Conservation (phyloP, 1,284 basidiomycete genomes). For the Trametes pubescens region DNA sequence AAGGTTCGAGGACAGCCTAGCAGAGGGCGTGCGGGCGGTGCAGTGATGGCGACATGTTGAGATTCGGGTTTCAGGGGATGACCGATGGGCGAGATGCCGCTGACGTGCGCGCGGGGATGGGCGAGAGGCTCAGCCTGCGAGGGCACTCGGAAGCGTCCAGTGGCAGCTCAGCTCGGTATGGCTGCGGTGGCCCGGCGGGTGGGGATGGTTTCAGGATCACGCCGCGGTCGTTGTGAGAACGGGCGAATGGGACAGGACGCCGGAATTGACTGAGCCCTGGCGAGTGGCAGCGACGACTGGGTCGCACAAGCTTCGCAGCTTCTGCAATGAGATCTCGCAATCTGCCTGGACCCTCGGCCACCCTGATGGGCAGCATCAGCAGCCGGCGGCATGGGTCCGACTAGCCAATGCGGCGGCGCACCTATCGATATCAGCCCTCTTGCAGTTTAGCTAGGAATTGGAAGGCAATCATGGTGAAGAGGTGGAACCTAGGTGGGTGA, state of each 20-base stretch:
- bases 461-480: constrained; percentile 19
- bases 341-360: constrained; percentile 27
- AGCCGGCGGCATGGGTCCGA: constrained; percentile 22
- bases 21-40: constrained; percentile 31
- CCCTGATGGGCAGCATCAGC: constrained; percentile 22
- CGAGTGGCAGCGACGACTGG: neutral
- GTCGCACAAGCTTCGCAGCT: constrained; percentile 20
- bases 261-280: neutral
- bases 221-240: constrained; percentile 31
- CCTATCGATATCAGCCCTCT: neutral
- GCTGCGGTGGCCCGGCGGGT: constrained; percentile 17
- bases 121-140: constrained; percentile 20
- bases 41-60: constrained; percentile 30
- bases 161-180: constrained; percentile 9
- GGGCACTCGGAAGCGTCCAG: neutral
- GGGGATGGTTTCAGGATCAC: constrained; percentile 33
- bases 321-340: constrained; percentile 17
- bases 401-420: constrained; percentile 9
- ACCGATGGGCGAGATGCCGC: constrained; percentile 17
- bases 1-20: constrained; percentile 14
- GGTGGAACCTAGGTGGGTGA: neutral
- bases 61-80: constrained; percentile 35
- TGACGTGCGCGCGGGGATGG: constrained; percentile 22
- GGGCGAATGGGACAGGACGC: constrained; percentile 13
- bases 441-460: constrained; percentile 1